Percentiles rank a stretch among this genome's conserved stretches.
phyloP scores from a whole-genome alignment of 2,329 filamentous ascomycete species.

The Ascochyta koolunga region DNA sequence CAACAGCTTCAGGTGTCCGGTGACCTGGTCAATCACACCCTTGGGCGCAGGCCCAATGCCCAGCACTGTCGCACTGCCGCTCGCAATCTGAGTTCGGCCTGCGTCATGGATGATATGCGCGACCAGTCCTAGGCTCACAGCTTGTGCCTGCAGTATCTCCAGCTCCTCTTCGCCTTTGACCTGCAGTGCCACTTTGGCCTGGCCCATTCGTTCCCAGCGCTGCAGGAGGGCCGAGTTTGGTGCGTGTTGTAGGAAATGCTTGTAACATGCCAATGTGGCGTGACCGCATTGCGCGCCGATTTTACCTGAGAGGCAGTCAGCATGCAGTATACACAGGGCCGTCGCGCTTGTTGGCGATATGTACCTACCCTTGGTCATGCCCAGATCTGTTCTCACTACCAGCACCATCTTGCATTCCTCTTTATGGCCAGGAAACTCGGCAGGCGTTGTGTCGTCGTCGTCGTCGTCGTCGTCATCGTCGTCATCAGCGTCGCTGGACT shows the following conservation, averaged over 20 bases:
- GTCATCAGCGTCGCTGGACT: slow-evolving; percentile 33
- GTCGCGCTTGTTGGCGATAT: not conserved
- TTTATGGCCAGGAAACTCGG: slow-evolving; percentile 55
- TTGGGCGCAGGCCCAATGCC: slow-evolving; percentile 77
- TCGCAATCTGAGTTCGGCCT: slow-evolving; percentile 95
- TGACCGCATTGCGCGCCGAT: slow-evolving; percentile 95
- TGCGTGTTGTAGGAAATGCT: slow-evolving; percentile 67
- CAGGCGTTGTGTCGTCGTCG: slow-evolving; percentile 42
- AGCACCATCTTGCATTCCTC: slow-evolving; percentile 96
- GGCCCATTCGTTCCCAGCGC: slow-evolving; percentile 84
- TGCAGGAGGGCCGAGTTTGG: slow-evolving; percentile 69
- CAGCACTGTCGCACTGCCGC: slow-evolving; percentile 89
- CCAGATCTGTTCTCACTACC: slow-evolving; percentile 89
- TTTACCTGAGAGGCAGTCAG: slow-evolving; percentile 68
- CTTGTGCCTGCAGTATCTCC: slow-evolving; percentile 77
- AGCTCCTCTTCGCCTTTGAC: slow-evolving; percentile 81
- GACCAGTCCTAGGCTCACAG: slow-evolving; percentile 81
- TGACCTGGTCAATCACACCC: slow-evolving; percentile 85
- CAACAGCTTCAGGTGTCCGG: slow-evolving; percentile 81
- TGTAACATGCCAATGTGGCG: slow-evolving; percentile 98
- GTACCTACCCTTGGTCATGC: slow-evolving; percentile 89
- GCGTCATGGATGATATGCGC: slow-evolving; percentile 92
- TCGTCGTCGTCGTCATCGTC: slow-evolving; percentile 37
- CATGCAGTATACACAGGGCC: not conserved
- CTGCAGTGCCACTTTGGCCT: slow-evolving; percentile 93